These are phyloP conservation scores for Pythium plurisporium DNA, from an alignment of 352 stramenopile species.

Conservation along the genomic window DNA sequence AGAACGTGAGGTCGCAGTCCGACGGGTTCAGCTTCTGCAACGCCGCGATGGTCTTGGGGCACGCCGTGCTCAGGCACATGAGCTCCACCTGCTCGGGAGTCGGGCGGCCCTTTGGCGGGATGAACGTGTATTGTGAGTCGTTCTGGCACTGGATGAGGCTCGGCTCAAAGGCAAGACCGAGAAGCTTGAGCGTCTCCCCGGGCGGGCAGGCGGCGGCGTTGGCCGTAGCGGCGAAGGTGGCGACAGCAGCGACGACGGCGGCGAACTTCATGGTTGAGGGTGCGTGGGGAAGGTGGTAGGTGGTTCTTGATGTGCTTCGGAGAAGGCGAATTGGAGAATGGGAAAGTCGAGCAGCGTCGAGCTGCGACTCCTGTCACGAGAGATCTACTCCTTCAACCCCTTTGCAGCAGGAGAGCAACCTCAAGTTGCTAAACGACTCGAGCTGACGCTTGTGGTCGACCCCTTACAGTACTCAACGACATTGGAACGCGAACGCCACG, in stretches of 20 bases:
- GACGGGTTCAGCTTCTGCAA: constrained; percentile 28
- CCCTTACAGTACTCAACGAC: too few relatives aligned
- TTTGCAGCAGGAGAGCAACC: too few relatives aligned
- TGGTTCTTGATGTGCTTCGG: not conserved
- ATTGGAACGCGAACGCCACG: too few relatives aligned
- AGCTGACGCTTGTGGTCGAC: too few relatives aligned
- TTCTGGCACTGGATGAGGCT: constrained; percentile 1
- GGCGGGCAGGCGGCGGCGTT: not conserved
- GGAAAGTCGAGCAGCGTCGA: too few relatives aligned
- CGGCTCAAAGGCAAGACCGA: not conserved
- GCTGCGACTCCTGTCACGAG: too few relatives aligned
- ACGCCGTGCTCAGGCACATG: constrained; percentile 9
- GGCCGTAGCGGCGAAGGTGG: not conserved
- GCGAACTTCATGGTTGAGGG: not conserved
- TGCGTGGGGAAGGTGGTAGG: not conserved
- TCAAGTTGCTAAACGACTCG: too few relatives aligned
- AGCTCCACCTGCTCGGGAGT: not conserved
- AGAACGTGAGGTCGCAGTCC: constrained; percentile 42
- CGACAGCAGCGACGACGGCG: not conserved
- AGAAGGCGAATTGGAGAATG: not conserved
- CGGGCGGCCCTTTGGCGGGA: constrained; percentile 4
- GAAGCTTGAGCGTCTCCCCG: not conserved
- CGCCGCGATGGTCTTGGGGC: constrained; percentile 21
- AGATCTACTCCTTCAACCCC: too few relatives aligned
- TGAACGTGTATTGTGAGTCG: constrained; percentile 7